Evolutionary conservation across 2,329 filamentous ascomycete species (phyloP).

Genomic region (Pseudogymnoascus verrucosus): DNA sequence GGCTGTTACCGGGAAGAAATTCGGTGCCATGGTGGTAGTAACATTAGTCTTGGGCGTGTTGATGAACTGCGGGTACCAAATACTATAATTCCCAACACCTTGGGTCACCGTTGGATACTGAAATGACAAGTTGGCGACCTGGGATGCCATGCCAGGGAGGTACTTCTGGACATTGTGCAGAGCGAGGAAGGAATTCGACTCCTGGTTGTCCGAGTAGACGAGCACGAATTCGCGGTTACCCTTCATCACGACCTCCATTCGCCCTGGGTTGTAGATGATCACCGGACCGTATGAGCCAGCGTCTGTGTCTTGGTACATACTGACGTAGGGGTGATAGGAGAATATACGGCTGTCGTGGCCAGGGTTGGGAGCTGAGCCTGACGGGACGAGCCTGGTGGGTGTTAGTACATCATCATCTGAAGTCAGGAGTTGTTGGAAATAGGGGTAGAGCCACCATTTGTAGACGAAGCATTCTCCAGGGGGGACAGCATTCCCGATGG

Average conservation of each 20-base stretch:
- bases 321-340: constrained; percentile 25
- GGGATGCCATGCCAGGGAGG: constrained; percentile 6
- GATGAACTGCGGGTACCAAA: not conserved
- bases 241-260: constrained; percentile 23
- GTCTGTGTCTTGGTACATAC: constrained; percentile 15
- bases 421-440: not conserved
- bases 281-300: constrained; percentile 22
- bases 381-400: not conserved
- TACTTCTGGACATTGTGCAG: constrained; percentile 14
- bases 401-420: not conserved
- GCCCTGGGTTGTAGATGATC: constrained; percentile 22
- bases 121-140: constrained; percentile 11
- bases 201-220: constrained; percentile 22
- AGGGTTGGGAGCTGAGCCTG: constrained; percentile 12
- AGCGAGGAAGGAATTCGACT: constrained; percentile 22
- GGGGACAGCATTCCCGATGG: not conserved
- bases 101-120: not conserved
- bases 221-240: constrained; percentile 23
- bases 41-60: not conserved
- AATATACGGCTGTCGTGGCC: constrained; percentile 15
- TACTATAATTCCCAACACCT: not conserved
- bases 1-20: not conserved
- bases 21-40: not conserved
- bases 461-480: not conserved
- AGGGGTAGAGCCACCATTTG: not conserved